Percentiles rank a stretch among this genome's conserved stretches.
phyloP scores from a whole-genome alignment of 2,329 filamentous ascomycete genomes.

The Hypoxylon rubiginosum region DNA sequence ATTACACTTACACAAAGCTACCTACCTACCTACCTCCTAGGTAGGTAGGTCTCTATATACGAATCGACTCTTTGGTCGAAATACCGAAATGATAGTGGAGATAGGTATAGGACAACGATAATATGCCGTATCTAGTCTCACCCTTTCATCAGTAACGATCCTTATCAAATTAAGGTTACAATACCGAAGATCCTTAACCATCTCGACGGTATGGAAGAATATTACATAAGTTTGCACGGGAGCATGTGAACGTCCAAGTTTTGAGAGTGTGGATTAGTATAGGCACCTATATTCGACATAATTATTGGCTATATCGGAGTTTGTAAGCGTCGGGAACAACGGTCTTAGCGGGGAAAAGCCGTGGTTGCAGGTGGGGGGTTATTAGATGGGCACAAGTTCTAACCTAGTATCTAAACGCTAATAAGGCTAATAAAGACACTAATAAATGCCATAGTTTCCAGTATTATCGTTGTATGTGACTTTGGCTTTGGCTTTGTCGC shows the following conservation, averaged over 20 bases:
- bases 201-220: neutral
- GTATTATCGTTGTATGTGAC: slow-evolving; percentile 4
- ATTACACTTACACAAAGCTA: neutral
- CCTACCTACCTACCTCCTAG: too few relatives aligned
- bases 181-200: neutral
- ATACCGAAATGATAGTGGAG: neutral
- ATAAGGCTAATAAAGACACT: slow-evolving; percentile 9
- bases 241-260: neutral
- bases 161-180: neutral
- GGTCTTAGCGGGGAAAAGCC: slow-evolving; percentile 41
- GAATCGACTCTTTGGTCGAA: neutral
- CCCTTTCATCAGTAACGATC: neutral
- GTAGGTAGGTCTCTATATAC: neutral
- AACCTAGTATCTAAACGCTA: slow-evolving; percentile 1
- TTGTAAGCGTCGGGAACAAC: slow-evolving; percentile 39
- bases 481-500: neutral
- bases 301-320: neutral
- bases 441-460: slow-evolving; percentile 1
- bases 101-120: neutral
- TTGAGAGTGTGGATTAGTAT: neutral
- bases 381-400: neutral
- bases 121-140: neutral
- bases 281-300: neutral
- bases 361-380: neutral
- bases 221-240: neutral